Evolutionary conservation across 441 rosid species (phyloP).

Genomic region (Metrosideros polymorpha): DNA sequence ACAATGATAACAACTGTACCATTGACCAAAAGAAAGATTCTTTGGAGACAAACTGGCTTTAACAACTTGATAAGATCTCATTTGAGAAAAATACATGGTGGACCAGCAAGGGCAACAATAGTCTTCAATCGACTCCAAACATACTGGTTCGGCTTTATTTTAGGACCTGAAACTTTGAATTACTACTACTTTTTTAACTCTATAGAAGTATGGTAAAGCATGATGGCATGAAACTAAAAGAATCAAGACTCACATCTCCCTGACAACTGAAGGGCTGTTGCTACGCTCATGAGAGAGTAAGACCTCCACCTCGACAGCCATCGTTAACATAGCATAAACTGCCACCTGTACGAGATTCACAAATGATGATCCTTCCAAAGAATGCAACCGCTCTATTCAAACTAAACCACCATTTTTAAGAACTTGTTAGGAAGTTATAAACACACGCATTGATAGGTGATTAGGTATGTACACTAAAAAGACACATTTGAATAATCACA

Average conservation of each 20-base stretch:
- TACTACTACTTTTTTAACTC: not conserved
- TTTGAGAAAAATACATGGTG: not conserved
- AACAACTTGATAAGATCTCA: not conserved
- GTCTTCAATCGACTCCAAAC: not conserved
- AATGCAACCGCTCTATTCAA: conserved; percentile 7
- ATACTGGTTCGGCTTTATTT: not conserved
- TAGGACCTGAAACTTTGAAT: not conserved
- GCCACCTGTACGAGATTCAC: conserved; percentile 42
- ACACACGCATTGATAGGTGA: not conserved
- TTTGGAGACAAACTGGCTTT: not conserved
- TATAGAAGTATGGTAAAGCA: not conserved
- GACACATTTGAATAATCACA: not conserved
- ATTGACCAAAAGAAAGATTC: not conserved
- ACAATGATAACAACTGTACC: not conserved
- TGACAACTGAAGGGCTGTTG: conserved; percentile 36
- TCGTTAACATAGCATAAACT: conserved; percentile 44
- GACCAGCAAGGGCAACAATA: not conserved
- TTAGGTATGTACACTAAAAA: not conserved
- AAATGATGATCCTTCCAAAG: conserved; percentile 19
- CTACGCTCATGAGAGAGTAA: conserved; percentile 56
- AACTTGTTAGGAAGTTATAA: not conserved
- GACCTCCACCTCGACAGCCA: conserved; percentile 48
- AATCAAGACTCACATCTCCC: conserved; percentile 34
- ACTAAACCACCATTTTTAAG: not conserved
- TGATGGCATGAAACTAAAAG: not conserved